Conservation (phyloP, 441 rosid genomes). For the Monsonia emarginata region DNA sequence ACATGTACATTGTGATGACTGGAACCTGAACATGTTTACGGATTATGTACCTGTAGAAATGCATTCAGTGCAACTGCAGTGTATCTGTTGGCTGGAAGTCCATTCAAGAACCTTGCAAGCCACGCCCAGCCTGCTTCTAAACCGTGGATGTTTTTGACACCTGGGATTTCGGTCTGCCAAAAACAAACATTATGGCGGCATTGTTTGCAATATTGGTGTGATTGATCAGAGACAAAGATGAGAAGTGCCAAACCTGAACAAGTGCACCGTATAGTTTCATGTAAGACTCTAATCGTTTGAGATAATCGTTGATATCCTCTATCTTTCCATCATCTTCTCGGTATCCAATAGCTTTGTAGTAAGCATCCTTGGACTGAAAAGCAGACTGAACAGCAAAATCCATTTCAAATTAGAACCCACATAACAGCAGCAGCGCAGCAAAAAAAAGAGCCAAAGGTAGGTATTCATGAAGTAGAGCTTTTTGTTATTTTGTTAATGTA, state of each 20-base stretch:
- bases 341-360: conserved; percentile 41
- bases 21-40: no score
- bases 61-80: conserved; percentile 65
- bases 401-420: conserved; percentile 2
- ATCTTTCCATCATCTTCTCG: conserved; percentile 40
- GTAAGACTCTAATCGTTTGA: conserved; percentile 49
- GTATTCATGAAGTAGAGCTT: no score
- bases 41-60: conserved; percentile 65
- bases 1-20: neutral
- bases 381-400: conserved; percentile 36
- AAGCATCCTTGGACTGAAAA: conserved; percentile 55
- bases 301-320: conserved; percentile 34
- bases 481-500: neutral
- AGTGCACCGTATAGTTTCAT: conserved; percentile 81
- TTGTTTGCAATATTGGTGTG: neutral
- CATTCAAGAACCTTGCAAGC: conserved; percentile 62
- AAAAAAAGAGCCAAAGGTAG: no score
- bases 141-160: conserved; percentile 51
- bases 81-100: conserved; percentile 54
- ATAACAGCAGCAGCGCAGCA: neutral
- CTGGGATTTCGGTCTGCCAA: conserved; percentile 52
- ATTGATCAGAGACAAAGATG: neutral
- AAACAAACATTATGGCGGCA: conserved; percentile 9
- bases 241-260: conserved; percentile 52
- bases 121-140: conserved; percentile 83